Percentiles rank a stretch among this genome's conserved stretches.
Conservation (phyloP, 148 eudicot species). For the Vaccinium darrowii region DNA sequence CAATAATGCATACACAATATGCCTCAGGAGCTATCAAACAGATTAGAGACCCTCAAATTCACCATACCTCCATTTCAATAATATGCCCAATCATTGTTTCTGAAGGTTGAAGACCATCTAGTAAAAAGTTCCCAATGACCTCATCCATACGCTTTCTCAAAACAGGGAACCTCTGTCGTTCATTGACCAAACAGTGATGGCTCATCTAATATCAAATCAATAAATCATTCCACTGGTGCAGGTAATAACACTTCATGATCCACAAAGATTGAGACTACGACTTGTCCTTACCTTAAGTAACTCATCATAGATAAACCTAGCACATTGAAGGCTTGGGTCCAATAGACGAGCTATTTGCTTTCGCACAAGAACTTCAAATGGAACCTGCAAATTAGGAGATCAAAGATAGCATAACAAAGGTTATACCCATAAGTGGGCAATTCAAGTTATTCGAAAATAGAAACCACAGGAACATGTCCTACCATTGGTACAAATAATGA, state of each 20-base stretch:
- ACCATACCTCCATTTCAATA: conserved; percentile 89
- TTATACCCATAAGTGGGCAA: not conserved
- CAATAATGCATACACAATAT: not conserved
- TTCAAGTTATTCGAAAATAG: not conserved
- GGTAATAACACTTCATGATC: not conserved
- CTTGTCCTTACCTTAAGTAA: conserved; percentile 59
- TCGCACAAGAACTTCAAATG: conserved; percentile 65
- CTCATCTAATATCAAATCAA: conserved; percentile 62
- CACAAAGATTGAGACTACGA: not conserved
- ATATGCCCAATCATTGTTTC: conserved; percentile 78
- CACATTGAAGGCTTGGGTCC: conserved; percentile 97
- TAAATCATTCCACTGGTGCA: not conserved
- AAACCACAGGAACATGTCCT: conserved; percentile 25
- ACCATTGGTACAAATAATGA: conserved; percentile 96
- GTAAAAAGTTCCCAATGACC: conserved; percentile 71
- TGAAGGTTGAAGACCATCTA: conserved; percentile 76
- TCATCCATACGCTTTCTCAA: conserved; percentile 87
- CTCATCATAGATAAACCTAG: conserved; percentile 85
- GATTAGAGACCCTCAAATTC: not conserved
- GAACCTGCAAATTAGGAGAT: conserved; percentile 36
- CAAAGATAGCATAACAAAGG: not conserved
- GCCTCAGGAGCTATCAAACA: not conserved
- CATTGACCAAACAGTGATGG: conserved; percentile 74
- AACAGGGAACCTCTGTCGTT: conserved; percentile 79
- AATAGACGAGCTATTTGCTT: conserved; percentile 87